Base-by-base conservation (phyloP, 148 eudicot species). In the Camellia japonica region DNA sequence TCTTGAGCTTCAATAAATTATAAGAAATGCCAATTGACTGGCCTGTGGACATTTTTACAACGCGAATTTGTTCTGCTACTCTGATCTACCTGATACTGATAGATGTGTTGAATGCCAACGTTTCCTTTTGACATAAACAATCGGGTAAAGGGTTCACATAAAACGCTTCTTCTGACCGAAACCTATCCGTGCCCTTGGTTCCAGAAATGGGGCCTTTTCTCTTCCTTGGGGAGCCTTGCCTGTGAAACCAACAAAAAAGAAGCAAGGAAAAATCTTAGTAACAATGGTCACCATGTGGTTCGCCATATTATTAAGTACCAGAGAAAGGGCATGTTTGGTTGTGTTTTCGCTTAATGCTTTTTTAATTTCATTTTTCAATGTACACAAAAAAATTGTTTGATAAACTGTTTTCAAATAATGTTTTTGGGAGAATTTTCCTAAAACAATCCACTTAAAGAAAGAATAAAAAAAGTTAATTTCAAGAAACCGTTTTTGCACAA, bases 91-190 rank as follows among this genome's bases (percentile, higher is more conserved):
- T 82, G 65, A 85, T 76, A 46, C 69, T 52, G 12, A 68, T 7
- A 18, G 89, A 73, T 7, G 75, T 79, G 47, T 85, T 83, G n/a
- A 44, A n/a, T 16, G 20, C 19, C 41, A 56, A 62, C 7, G 82
- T 19, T 80, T 80, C 87, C 74, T 76, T 85, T 74, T 82, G 94
- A 87, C 99, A 95, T 52, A 95, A 87, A 82, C 99, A 93, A 80
- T 93, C 99, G 5, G 99, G 97, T 68, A 95, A 81, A 82, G 99
- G 99, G 80, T 95, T 93, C 74, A 93, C 99, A 73, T 95, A 95
- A 77, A 95, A 95, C 73, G 94, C 94, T 82, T 95, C 99, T 81
- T 95, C 99, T 5, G 99, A 87, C 19, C 97, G 91, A 83, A 91
- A 92, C 85, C 98, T 91, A 64, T 96, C 99, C 70, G 72, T 93